Percentiles rank a stretch among this genome's conserved stretches.
Evolutionary conservation across 805 yeast genomes (phyloP).

Genomic region (Saccharomycopsis oosterbeekiorum): DNA sequence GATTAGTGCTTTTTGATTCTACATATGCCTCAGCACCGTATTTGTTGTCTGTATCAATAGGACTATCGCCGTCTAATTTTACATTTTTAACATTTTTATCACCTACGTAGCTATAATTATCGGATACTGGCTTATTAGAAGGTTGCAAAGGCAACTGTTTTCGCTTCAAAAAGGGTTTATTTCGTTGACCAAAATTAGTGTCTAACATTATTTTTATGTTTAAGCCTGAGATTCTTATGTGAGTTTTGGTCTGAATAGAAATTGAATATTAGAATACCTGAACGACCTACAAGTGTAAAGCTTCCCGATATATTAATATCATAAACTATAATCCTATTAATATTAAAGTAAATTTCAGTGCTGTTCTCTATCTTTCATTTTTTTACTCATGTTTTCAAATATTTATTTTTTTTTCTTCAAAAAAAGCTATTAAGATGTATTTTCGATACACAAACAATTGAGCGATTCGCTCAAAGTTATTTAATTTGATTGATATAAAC

Average conservation of each 20-base stretch:
- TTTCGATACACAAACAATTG: neutral
- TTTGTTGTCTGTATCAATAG: neutral
- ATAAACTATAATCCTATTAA: too few relatives aligned
- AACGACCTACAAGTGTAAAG: too few relatives aligned
- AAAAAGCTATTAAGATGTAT: neutral
- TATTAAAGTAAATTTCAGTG: too few relatives aligned
- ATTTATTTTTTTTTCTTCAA: neutral
- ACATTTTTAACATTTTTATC: neutral
- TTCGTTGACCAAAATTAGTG: neutral
- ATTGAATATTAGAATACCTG: too few relatives aligned
- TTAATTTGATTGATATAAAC: neutral
- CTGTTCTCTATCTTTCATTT: too few relatives aligned
- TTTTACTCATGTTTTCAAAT: too few relatives aligned
- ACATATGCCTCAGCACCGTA: neutral
- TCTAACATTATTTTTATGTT: neutral
- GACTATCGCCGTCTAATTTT: neutral
- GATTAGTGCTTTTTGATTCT: neutral
- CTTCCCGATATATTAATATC: too few relatives aligned
- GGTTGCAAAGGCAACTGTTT: neutral
- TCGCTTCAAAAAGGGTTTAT: neutral
- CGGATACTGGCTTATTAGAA: neutral
- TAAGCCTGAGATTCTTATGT: neutral
- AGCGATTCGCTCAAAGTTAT: neutral
- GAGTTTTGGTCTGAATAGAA: too few relatives aligned
- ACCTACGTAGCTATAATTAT: neutral